Base-by-base conservation (phyloP, 495 filamentous ascomycete species). In the Delitschia confertaspora region DNA sequence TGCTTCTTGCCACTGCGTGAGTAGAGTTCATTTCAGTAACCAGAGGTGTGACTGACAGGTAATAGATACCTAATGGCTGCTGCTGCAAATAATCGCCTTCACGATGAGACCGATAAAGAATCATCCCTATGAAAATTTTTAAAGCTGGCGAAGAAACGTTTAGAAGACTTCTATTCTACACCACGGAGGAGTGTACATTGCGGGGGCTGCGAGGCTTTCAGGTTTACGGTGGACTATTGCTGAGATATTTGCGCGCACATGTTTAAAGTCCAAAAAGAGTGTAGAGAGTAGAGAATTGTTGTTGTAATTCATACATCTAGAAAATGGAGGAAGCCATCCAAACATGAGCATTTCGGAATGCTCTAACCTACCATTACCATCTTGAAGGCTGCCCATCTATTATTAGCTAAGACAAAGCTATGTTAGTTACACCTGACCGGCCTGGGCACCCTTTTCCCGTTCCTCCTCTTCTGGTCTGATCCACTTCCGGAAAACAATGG, bases 401-500 rank as follows among this genome's bases (percentile, higher is more conserved):
- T 33, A 20, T 17, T 3, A 18, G 17, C 17, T n/a, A 2, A 16
- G n/a, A 16, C 17, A 2, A 9, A 21, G 14, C 2, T 6, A 21
- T 33, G n/a, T n/a, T n/a, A n/a, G n/a, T n/a, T n/a, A n/a, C n/a
- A n/a, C n/a, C n/a, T 32, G 16, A 3, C 3, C 20, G 11, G 37
- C 9, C 23, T 27, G 33, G 26, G 42, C 36, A 22, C 9, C 31
- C 39, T 46, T 55, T 24, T 46, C 41, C 2, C 34, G 34, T 20
- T 43, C 14, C 18, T 54, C 42, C 35, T 54, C 54, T 16, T 49
- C 38, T 6, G 49, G 34, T 22, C 47, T 51, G 13, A 64, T 42
- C 63, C 63, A 65, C 32, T 48, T 51, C 20, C 60, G 43, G 31
- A 64, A 58, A 1, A 55, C 26, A n/a, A 58, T 51, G 0, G 63